Base-by-base conservation (phyloP, 139 green algal genomes). In the Eudorina sp. region DNA sequence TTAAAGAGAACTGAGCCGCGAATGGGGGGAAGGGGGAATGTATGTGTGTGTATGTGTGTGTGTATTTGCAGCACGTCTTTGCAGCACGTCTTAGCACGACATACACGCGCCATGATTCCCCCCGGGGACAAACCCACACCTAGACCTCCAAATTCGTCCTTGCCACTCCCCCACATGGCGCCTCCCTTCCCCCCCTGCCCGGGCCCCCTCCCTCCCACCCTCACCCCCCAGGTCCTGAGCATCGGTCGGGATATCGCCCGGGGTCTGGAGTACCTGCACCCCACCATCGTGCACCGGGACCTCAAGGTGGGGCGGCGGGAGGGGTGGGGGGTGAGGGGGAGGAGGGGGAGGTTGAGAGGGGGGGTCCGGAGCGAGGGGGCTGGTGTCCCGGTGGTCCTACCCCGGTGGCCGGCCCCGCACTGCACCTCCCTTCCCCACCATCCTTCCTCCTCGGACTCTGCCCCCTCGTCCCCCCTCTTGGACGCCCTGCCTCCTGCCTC, bases 221-320 rank as follows among this genome's bases (percentile, higher is more conserved):
- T 55, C 48, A 19, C 21, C 25, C 31, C 25, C 23, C 36, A 74
- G 78, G 78, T 85, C n/a, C 51, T 85, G 53, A 5, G 13, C 36
- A 55, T 85, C 4, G 78, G 53, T 13, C 27, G 38, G 36, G 78
- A 85, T 45, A n/a, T 85, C 8, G 78, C 78, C 27, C 11, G 40
- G 0, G 78, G 53, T 8, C 78, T 85, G 51, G n/a, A 40, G 78
- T 85, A 85, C 78, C 40, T 72, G 27, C 78, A 85, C 78, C 78
- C 78, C 53, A 74, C 78, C 78, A 85, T 85, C 78, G 53, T 53
- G 53, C 78, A 84, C 77, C 53, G 77, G 19, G 77, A 85, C 78
- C 53, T 85, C 53, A 85, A 85, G 78, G 72, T 80, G 34, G 0
- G 23, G 70, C 62, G 13, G 23, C 48, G 18, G 55, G 11, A 66